Evolutionary conservation across 441 rosid species (phyloP).

Genomic region (Corymbia citriodora): DNA sequence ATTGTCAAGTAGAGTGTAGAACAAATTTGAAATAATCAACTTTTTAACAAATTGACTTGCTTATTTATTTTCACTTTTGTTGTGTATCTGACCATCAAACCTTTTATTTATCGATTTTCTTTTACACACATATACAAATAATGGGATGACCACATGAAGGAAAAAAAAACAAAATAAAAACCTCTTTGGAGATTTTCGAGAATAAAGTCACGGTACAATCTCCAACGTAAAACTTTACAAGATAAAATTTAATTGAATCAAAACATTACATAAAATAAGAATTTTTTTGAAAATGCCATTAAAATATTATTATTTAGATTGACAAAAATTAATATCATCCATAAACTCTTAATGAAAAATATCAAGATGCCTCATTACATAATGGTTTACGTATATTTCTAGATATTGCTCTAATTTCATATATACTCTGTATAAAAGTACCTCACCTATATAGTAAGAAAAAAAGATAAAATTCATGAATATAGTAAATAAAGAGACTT

Average conservation of each 20-base stretch:
- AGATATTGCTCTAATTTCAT: neutral
- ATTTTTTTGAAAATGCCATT: neutral
- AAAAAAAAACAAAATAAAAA: no score
- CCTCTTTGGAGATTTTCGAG: neutral
- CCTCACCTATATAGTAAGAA: accelerated
- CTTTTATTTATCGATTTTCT: no score
- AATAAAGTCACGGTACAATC: neutral
- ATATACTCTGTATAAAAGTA: neutral
- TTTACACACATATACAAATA: neutral
- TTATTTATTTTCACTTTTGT: neutral
- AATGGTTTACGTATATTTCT: neutral
- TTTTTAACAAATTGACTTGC: neutral
- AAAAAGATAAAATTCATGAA: neutral
- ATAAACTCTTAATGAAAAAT: neutral
- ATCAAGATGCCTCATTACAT: neutral
- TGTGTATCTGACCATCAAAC: neutral
- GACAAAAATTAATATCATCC: neutral
- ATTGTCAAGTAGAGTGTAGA: no score
- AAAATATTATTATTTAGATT: neutral
- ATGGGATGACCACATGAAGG: neutral
- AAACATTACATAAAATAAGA: neutral
- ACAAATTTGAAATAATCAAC: no score
- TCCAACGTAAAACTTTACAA: neutral
- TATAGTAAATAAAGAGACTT: neutral
- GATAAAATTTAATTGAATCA: neutral